phyloP scores from a whole-genome alignment of 2,329 filamentous ascomycete genomes.

The Pseudocercospora fijiensis region DNA sequence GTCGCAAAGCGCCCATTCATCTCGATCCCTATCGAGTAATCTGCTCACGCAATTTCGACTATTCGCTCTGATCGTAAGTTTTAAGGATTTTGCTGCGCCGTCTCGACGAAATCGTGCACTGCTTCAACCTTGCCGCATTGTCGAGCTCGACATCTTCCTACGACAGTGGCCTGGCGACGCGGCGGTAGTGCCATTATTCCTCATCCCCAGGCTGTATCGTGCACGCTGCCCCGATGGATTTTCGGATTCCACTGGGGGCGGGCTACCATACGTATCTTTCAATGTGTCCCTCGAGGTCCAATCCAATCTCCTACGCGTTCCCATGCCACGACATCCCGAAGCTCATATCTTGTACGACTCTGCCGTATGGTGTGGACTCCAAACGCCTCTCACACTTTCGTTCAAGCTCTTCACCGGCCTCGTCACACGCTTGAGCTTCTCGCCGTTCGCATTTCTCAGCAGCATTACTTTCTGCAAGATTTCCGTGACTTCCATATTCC shows the following conservation, averaged over 20 bases:
- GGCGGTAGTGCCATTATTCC: too few relatives aligned
- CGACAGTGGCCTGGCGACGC: background rate
- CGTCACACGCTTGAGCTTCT: constrained; percentile 63
- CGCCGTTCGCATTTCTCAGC: constrained; percentile 70
- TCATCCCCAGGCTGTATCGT: too few relatives aligned
- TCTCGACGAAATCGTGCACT: background rate
- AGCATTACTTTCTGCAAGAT: constrained; percentile 77
- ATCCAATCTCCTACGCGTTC: background rate
- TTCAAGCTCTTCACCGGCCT: constrained; percentile 62
- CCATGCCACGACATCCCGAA: background rate
- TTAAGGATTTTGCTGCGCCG: background rate
- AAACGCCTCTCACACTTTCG: constrained; percentile 64
- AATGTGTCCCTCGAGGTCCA: background rate
- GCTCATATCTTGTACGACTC: constrained; percentile 50
- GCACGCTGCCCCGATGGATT: background rate
- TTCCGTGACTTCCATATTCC: constrained; percentile 77
- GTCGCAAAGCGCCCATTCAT: background rate
- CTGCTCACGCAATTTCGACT: background rate
- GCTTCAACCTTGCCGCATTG: background rate
- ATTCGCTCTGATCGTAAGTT: background rate
- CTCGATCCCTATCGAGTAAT: background rate
- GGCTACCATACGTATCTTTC: background rate
- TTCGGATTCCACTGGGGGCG: background rate
- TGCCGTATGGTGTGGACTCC: constrained; percentile 62
- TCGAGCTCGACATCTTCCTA: background rate